phyloP scores from a whole-genome alignment of 2,329 filamentous ascomycete species.

The Alternaria solani region DNA sequence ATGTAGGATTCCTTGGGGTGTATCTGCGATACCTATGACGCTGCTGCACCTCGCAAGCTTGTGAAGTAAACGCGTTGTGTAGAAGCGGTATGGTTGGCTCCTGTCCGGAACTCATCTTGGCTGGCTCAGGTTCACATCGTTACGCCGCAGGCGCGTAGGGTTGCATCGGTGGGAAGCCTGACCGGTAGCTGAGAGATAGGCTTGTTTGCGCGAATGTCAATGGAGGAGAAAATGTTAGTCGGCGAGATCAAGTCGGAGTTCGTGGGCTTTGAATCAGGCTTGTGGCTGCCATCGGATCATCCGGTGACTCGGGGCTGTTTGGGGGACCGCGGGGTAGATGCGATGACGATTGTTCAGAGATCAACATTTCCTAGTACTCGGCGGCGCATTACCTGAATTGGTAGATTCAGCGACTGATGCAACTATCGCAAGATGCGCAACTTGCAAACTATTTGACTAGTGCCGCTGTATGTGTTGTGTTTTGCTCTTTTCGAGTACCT shows the following conservation, averaged over 20 bases:
- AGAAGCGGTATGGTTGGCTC: neutral
- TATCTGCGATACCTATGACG: conserved; percentile 1
- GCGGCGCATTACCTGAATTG: neutral
- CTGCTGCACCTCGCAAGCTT: conserved; percentile 4
- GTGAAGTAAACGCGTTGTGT: conserved; percentile 2
- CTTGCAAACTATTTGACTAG: neutral
- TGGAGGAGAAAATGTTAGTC: conserved; percentile 7
- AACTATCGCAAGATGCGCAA: neutral
- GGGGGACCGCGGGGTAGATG: conserved; percentile 28
- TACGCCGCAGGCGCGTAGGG: conserved; percentile 15
- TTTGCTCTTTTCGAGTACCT: neutral
- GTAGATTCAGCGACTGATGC: neutral
- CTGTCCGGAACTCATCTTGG: neutral
- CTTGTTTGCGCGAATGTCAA: conserved; percentile 14
- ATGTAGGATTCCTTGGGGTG: conserved; percentile 7
- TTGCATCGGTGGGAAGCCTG: conserved; percentile 16
- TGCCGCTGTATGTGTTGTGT: neutral
- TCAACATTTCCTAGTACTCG: conserved; percentile 14
- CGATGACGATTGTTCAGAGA: conserved; percentile 22
- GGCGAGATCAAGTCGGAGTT: conserved; percentile 8
- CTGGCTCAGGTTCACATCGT: conserved; percentile 1
- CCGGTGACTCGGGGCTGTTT: conserved; percentile 22
- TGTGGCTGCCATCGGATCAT: conserved; percentile 17
- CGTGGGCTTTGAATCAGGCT: conserved; percentile 3
- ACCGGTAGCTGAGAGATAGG: conserved; percentile 16